Conservation (phyloP, 805 yeast genomes). For the Monosporozyma aerobia region DNA sequence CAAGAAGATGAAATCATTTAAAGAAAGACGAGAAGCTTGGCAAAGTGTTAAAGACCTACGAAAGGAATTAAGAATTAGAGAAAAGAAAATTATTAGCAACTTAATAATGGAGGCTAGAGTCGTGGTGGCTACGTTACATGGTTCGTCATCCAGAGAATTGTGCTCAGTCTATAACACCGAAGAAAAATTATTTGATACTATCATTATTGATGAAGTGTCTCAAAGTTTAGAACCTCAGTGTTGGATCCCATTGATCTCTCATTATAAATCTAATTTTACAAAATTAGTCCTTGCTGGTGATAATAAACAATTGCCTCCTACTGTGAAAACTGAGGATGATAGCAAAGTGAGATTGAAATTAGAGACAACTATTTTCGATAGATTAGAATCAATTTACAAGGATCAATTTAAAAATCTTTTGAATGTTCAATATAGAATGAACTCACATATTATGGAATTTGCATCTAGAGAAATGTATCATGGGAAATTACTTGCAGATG, state of each 20-base stretch:
- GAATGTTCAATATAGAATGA: conserved; percentile 84
- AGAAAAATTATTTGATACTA: conserved; percentile 52
- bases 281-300: conserved; percentile 85
- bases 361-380: conserved; percentile 69
- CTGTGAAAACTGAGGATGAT: conserved; percentile 52
- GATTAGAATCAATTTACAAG: conserved; percentile 47
- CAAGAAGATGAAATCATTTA: conserved; percentile 52
- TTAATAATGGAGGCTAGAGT: conserved; percentile 55
- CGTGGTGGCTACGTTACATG: conserved; percentile 78
- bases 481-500: conserved; percentile 53
- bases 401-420: conserved; percentile 47
- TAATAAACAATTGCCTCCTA: conserved; percentile 85
- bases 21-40: conserved; percentile 61
- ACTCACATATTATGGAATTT: conserved; percentile 63
- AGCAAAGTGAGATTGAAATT: conserved; percentile 37
- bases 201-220: conserved; percentile 91
- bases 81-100: conserved; percentile 51
- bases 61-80: conserved; percentile 61
- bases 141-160: conserved; percentile 68
- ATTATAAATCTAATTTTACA: conserved; percentile 39
- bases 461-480: conserved; percentile 61
- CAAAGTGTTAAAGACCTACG: conserved; percentile 57
- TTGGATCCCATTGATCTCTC: conserved; percentile 83
- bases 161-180: conserved; percentile 37
- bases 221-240: conserved; percentile 93